Percentiles rank a stretch among this genome's conserved stretches.
Conservation (phyloP, 2,329 filamentous ascomycete genomes). For the Botrytis fabae region DNA sequence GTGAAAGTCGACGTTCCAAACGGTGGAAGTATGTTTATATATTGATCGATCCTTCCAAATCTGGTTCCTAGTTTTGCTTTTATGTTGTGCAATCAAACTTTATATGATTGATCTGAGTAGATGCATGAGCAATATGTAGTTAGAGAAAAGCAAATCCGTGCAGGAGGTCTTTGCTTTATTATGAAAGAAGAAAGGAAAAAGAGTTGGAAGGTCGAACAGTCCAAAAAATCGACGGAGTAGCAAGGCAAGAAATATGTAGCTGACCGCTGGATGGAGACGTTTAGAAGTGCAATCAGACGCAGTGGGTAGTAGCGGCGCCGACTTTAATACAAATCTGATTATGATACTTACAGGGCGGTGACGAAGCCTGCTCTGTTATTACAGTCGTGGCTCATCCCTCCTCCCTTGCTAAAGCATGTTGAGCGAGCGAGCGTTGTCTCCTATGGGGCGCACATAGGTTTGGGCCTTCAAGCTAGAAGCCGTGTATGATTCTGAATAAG, state of each 20-base stretch:
- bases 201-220: slow-evolving; percentile 1
- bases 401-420: slow-evolving; percentile 24
- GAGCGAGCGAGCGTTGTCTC: slow-evolving; percentile 23
- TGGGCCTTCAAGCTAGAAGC: slow-evolving; percentile 23
- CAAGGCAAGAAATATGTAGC: slow-evolving; percentile 22
- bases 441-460: slow-evolving; percentile 22
- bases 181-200: slow-evolving; percentile 19
- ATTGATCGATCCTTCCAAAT: slow-evolving; percentile 16
- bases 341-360: slow-evolving; percentile 12
- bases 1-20: background rate
- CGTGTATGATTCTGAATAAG: slow-evolving; percentile 26
- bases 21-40: slow-evolving; percentile 12
- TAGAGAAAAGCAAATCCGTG: slow-evolving; percentile 18
- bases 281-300: slow-evolving; percentile 6
- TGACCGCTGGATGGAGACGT: slow-evolving; percentile 24
- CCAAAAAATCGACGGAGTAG: slow-evolving; percentile 6
- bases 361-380: slow-evolving; percentile 21
- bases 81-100: slow-evolving; percentile 23
- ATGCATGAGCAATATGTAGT: slow-evolving; percentile 12
- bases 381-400: slow-evolving; percentile 24
- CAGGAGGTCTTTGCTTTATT: slow-evolving; percentile 15
- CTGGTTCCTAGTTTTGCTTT: background rate
- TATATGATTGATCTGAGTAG: slow-evolving; percentile 19
- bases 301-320: slow-evolving; percentile 13
- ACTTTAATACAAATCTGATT: slow-evolving; percentile 21